phyloP scores from a whole-genome alignment of 139 green algal species.

The Chlorella sp. region DNA sequence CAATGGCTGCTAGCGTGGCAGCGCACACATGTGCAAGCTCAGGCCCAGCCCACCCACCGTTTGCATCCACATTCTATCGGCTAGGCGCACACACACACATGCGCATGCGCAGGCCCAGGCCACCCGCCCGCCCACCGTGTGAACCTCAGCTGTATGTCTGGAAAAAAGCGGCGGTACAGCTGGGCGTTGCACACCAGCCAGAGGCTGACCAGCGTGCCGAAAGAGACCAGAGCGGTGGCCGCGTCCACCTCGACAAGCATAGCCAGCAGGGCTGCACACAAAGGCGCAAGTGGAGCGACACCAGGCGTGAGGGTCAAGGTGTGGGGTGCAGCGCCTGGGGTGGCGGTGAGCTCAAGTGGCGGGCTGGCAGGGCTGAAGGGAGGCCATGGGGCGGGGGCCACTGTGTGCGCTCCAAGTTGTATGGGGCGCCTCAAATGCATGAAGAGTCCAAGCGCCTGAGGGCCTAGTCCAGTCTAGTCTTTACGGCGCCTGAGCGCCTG shows the following conservation, averaged over 20 bases:
- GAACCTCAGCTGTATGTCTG: conserved; percentile 47
- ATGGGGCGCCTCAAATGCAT: too few relatives aligned
- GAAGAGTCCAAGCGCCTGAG: too few relatives aligned
- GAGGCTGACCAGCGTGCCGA: conserved; percentile 32
- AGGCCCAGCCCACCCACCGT: background rate
- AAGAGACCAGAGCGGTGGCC: conserved; percentile 1
- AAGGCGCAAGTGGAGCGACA: background rate
- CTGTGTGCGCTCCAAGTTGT: too few relatives aligned
- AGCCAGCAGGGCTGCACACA: conserved; percentile 30
- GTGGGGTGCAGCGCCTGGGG: background rate
- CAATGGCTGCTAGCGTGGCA: too few relatives aligned
- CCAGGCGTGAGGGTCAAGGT: background rate
- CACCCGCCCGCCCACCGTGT: background rate
- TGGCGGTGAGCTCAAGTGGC: too few relatives aligned
- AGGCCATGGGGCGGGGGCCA: too few relatives aligned
- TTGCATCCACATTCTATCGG: too few relatives aligned
- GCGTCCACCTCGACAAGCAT: conserved; percentile 34
- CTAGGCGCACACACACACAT: too few relatives aligned
- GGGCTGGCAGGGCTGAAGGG: too few relatives aligned
- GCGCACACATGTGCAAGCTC: too few relatives aligned
- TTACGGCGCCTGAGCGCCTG: background rate
- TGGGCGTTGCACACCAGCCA: conserved; percentile 47
- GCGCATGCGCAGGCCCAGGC: background rate
- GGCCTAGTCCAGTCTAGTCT: too few relatives aligned
- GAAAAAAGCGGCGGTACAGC: conserved; percentile 42